These are phyloP conservation scores for Paxillus involutus DNA, from an alignment of 768 basidiomycete genomes.

Conservation along the genomic window DNA sequence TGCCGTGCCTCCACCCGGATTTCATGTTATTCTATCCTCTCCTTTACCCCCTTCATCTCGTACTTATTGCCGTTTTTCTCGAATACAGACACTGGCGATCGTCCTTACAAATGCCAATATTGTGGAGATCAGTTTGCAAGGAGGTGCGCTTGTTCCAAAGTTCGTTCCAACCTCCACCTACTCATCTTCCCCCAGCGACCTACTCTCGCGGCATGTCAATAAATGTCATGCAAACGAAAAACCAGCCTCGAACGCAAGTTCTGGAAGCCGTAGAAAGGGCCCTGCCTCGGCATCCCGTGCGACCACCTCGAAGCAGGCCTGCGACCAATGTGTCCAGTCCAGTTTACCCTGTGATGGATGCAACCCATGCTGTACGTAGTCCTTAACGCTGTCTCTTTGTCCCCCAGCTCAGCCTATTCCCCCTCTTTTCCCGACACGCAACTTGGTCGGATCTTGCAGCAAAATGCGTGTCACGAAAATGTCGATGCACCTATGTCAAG, in stretches of 20 bases:
- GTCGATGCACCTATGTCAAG: conserved; percentile 77
- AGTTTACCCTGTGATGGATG: conserved; percentile 76
- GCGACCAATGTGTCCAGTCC: conserved; percentile 80
- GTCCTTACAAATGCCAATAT: conserved; percentile 85
- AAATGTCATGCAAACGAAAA: conserved; percentile 86
- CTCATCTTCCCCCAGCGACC: conserved; percentile 51
- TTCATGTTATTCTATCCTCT: conserved; percentile 5
- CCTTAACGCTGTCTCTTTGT: not conserved
- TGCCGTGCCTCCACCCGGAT: not conserved
- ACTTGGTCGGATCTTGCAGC: conserved; percentile 38
- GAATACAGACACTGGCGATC: conserved; percentile 76
- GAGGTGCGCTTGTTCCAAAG: conserved; percentile 45
- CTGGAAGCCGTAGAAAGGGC: conserved; percentile 58
- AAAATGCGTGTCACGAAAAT: conserved; percentile 72
- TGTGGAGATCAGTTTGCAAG: conserved; percentile 91
- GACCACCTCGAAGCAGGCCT: conserved; percentile 79
- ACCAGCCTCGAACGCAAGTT: conserved; percentile 32
- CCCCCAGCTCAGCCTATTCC: not conserved
- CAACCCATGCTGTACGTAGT: conserved; percentile 70
- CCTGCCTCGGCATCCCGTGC: conserved; percentile 66
- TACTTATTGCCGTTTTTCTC: conserved; percentile 3
- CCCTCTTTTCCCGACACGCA: not conserved
- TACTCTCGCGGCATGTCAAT: conserved; percentile 83
- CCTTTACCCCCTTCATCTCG: conserved; percentile 12
- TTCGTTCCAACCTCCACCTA: conserved; percentile 1